Evolutionary conservation across 1,284 basidiomycete genomes (phyloP).

Genomic region (Hortiboletus rubellus): DNA sequence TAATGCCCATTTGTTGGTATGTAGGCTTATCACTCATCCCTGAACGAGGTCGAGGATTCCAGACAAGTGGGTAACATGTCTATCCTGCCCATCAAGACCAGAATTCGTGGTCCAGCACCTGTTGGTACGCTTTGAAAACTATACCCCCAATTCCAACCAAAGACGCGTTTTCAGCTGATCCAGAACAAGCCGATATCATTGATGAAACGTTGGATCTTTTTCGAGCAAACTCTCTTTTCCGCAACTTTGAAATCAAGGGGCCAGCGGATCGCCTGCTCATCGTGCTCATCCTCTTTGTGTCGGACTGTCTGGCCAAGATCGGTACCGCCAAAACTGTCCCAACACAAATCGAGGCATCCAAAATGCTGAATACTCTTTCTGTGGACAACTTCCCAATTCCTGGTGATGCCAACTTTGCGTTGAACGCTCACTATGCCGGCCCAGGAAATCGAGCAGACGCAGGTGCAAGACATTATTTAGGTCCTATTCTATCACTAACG

Average conservation of each 20-base stretch:
- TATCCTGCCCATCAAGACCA: conserved; percentile 89
- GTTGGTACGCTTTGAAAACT: conserved; percentile 51
- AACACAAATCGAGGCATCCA: conserved; percentile 83
- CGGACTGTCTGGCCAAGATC: conserved; percentile 93
- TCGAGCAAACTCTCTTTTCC: conserved; percentile 98
- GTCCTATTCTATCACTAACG: conserved; percentile 1
- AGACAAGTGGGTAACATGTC: conserved; percentile 89
- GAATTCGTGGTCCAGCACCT: conserved; percentile 89
- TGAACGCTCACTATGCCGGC: conserved; percentile 90
- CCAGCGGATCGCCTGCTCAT: conserved; percentile 96
- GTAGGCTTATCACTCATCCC: conserved; percentile 94
- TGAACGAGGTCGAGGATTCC: conserved; percentile 85
- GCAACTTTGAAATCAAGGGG: conserved; percentile 99
- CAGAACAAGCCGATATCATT: conserved; percentile 83
- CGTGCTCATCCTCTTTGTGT: conserved; percentile 97
- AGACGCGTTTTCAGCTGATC: conserved; percentile 57
- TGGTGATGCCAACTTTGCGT: conserved; percentile 92
- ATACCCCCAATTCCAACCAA: not conserved
- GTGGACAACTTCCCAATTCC: conserved; percentile 94
- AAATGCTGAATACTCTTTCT: conserved; percentile 87
- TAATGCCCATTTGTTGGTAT: conserved; percentile 2
- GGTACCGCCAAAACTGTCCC: conserved; percentile 66
- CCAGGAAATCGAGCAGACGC: conserved; percentile 80
- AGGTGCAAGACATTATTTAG: conserved; percentile 53
- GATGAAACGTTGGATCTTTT: conserved; percentile 98